These are phyloP conservation scores for Aspergillus spinulosporus DNA, from an alignment of 2,329 filamentous ascomycete species.

Conservation along the genomic window DNA sequence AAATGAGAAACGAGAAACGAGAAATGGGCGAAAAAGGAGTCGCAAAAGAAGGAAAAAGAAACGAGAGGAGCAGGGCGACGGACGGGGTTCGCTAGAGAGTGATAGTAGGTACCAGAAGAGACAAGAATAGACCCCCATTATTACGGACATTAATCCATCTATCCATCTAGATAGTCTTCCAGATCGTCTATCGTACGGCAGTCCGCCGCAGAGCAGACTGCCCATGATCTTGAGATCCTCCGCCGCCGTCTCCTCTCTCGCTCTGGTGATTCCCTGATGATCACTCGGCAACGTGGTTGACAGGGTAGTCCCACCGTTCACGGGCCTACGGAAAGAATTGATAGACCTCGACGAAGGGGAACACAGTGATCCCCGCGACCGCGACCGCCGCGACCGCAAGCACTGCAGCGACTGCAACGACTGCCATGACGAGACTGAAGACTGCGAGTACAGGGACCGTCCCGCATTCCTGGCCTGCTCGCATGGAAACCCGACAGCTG, in stretches of 20 bases:
- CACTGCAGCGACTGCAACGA: no score
- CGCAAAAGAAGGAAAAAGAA: conserved; percentile 14
- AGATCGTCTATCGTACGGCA: no score
- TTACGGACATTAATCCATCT: not conserved
- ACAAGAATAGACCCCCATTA: not conserved
- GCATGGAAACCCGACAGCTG: not conserved
- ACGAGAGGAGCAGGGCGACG: conserved; percentile 1
- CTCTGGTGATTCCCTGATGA: conserved; percentile 11
- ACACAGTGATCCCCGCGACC: no score
- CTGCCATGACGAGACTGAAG: no score
- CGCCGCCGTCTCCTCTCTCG: not conserved
- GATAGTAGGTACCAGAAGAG: no score
- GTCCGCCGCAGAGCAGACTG: no score
- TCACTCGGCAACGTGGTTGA: conserved; percentile 30
- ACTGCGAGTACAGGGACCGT: no score
- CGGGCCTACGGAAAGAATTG: conserved; percentile 7
- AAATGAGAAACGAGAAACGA: conserved; percentile 14
- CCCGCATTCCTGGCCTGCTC: no score
- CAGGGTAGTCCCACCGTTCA: conserved; percentile 22
- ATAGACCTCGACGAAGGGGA: no score
- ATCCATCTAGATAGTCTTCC: not conserved
- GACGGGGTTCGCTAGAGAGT: no score
- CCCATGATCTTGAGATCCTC: not conserved
- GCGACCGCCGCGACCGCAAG: no score
- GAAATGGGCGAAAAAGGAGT: conserved; percentile 2